These are phyloP conservation scores for Chrysochromulina parva DNA, from an alignment of 78 protist species.

Conservation along the genomic window DNA sequence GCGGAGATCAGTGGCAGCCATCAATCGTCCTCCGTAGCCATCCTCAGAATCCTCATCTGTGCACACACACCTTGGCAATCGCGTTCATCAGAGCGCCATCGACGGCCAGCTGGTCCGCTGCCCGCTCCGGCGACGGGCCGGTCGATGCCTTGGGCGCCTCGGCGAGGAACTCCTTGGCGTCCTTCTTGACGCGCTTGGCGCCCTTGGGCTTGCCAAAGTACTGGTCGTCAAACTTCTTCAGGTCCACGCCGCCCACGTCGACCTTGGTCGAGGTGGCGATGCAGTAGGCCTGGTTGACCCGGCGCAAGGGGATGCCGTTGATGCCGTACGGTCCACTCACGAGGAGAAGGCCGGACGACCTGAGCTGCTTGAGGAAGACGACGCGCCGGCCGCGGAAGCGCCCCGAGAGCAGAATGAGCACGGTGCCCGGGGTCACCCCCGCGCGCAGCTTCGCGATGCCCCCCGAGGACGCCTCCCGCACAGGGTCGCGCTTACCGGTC, in stretches of 20 bases:
- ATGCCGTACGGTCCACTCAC: conserved; percentile 96
- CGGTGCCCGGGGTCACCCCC: conserved; percentile 93
- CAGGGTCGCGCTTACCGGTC: neutral
- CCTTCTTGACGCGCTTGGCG: conserved; percentile 37
- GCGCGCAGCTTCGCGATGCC: conserved; percentile 78
- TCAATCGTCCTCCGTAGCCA: no score
- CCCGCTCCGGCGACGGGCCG: conserved; percentile 57
- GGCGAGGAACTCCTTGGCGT: conserved; percentile 68
- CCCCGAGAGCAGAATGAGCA: conserved; percentile 96
- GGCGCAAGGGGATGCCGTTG: conserved; percentile 98
- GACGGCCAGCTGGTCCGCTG: conserved; percentile 79
- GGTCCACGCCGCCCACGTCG: conserved; percentile 62
- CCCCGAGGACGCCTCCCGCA: no score
- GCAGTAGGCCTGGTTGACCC: conserved; percentile 94
- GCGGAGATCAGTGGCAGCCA: no score
- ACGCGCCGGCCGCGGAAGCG: conserved; percentile 93
- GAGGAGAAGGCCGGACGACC: conserved; percentile 89
- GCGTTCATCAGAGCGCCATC: conserved; percentile 69
- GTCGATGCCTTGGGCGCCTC: neutral
- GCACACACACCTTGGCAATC: no score
- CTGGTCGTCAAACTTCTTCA: conserved; percentile 40
- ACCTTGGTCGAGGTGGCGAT: conserved; percentile 97
- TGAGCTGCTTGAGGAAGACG: conserved; percentile 91
- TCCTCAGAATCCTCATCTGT: no score
- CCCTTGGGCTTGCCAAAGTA: conserved; percentile 43